Evolutionary conservation across 345 rosid species (phyloP).

Genomic region (Brassica rapa): DNA sequence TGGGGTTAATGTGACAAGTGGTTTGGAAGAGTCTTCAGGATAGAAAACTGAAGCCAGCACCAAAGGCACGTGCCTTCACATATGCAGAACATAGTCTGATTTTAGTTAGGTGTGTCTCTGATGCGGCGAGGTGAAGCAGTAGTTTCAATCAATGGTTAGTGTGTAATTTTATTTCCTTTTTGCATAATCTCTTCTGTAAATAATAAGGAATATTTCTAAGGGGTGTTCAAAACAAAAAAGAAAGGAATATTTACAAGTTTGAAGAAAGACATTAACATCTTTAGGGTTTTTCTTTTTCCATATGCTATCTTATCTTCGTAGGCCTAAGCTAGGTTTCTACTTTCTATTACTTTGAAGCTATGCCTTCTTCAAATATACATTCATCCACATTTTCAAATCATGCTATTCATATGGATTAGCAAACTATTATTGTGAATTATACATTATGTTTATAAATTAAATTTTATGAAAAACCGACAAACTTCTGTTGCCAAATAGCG

Average conservation of each 20-base stretch:
- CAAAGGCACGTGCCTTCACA: constrained; percentile 2
- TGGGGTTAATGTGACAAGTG: constrained; percentile 31
- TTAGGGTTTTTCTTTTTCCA: background rate
- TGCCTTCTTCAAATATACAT: constrained; percentile 13
- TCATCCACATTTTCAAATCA: constrained; percentile 5
- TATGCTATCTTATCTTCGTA: constrained; percentile 7
- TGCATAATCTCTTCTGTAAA: background rate
- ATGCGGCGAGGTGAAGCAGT: constrained; percentile 37
- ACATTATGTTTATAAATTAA: background rate
- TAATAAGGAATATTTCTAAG: background rate
- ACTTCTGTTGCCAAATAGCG: background rate
- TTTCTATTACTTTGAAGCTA: constrained; percentile 1
- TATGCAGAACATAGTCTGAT: constrained; percentile 24
- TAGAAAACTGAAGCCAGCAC: background rate
- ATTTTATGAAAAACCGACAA: background rate
- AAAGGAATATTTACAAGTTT: background rate
- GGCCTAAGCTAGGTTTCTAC: constrained; percentile 17
- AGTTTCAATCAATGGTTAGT: constrained; percentile 4
- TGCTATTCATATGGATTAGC: constrained; percentile 1
- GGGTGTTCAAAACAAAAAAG: background rate
- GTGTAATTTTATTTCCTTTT: background rate
- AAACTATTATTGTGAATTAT: background rate
- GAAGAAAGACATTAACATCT: constrained; percentile 1
- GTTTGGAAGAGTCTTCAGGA: constrained; percentile 18
- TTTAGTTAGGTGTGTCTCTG: constrained; percentile 14